Conservation (phyloP, 2,329 filamentous ascomycete genomes). For the Lecanicillium sp. region DNA sequence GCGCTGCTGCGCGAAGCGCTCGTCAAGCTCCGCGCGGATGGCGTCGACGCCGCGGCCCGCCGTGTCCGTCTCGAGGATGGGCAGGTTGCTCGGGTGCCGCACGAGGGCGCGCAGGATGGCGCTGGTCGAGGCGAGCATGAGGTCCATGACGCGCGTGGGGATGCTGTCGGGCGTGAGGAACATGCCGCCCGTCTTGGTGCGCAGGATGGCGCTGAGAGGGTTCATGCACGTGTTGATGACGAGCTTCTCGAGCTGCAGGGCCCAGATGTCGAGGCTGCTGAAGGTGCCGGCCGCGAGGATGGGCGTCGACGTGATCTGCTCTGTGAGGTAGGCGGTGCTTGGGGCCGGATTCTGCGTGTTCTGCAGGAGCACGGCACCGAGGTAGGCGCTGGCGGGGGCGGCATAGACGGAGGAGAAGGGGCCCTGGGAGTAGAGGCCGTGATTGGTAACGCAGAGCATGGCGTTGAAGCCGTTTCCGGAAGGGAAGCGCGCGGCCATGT, state of each 20-base stretch:
- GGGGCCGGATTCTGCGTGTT: conserved; percentile 7
- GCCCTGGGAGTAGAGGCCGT: conserved; percentile 48
- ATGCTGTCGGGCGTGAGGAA: conserved; percentile 50
- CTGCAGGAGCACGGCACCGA: conserved; percentile 41
- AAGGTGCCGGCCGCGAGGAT: conserved; percentile 37
- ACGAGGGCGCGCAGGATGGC: conserved; percentile 65
- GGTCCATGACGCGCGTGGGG: conserved; percentile 56
- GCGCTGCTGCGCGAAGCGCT: conserved; percentile 38
- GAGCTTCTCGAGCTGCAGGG: conserved; percentile 77
- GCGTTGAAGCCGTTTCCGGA: conserved; percentile 53
- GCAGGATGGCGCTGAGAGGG: conserved; percentile 73
- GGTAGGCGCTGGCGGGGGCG: conserved; percentile 39
- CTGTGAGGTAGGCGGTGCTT: conserved; percentile 32
- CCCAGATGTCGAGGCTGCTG: conserved; percentile 40
- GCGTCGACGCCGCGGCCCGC: conserved; percentile 5
- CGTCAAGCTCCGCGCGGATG: conserved; percentile 17
- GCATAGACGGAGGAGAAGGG: conserved; percentile 49
- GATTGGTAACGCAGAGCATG: conserved; percentile 58
- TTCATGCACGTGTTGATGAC: conserved; percentile 77
- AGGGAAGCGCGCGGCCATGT: conserved; percentile 36
- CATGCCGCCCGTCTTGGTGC: conserved; percentile 71
- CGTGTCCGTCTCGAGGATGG: conserved; percentile 29
- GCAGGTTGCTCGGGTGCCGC: conserved; percentile 44
- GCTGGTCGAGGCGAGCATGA: conserved; percentile 68
- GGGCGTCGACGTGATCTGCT: conserved; percentile 36